A percentile compares a stretch with the other conserved stretches of the same genome.
Conservation (phyloP, 352 stramenopile genomes). For the Phytophthora pluvialis region DNA sequence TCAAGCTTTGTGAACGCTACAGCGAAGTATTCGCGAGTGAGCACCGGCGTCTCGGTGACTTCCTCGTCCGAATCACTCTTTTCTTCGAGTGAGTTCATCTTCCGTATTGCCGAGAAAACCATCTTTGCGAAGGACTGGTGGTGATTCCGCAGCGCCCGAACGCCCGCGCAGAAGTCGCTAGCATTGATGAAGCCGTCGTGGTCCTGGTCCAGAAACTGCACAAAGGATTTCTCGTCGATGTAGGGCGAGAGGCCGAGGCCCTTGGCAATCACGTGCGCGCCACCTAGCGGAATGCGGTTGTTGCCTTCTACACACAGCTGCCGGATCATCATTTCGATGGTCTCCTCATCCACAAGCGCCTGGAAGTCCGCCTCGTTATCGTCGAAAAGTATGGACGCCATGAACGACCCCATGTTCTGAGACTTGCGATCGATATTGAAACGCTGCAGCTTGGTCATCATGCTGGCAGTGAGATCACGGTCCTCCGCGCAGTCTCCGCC, state of each 20-base stretch:
- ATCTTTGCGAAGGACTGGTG: slow-evolving; percentile 66
- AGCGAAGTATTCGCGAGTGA: slow-evolving; percentile 48
- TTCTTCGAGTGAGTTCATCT: slow-evolving; percentile 46
- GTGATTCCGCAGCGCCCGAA: slow-evolving; percentile 62
- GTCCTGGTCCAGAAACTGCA: slow-evolving; percentile 70
- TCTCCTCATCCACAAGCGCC: slow-evolving; percentile 58
- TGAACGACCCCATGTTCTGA: slow-evolving; percentile 75
- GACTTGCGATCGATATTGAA: slow-evolving; percentile 86
- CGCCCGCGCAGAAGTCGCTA: slow-evolving; percentile 68
- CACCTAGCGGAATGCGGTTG: slow-evolving; percentile 50
- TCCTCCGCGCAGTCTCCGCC: slow-evolving; percentile 13
- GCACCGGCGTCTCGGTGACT: slow-evolving; percentile 5
- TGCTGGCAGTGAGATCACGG: slow-evolving; percentile 41
- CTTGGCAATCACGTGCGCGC: slow-evolving; percentile 58
- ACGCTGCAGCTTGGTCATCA: slow-evolving; percentile 66
- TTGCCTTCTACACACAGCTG: slow-evolving; percentile 62
- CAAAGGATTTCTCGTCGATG: slow-evolving; percentile 66
- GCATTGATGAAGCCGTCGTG: slow-evolving; percentile 79
- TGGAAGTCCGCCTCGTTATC: slow-evolving; percentile 64
- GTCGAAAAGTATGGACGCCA: slow-evolving; percentile 62
- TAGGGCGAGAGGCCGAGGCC: slow-evolving; percentile 69
- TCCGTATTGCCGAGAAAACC: slow-evolving; percentile 64
- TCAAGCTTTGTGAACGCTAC: slow-evolving; percentile 60
- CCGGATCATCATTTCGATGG: slow-evolving; percentile 72
- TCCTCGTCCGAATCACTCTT: slow-evolving; percentile 25